A percentile compares a stretch with the other conserved stretches of the same genome.
These are phyloP conservation scores for Rhodomyrtus psidioides DNA, from an alignment of 441 rosid species.

Conservation along the genomic window DNA sequence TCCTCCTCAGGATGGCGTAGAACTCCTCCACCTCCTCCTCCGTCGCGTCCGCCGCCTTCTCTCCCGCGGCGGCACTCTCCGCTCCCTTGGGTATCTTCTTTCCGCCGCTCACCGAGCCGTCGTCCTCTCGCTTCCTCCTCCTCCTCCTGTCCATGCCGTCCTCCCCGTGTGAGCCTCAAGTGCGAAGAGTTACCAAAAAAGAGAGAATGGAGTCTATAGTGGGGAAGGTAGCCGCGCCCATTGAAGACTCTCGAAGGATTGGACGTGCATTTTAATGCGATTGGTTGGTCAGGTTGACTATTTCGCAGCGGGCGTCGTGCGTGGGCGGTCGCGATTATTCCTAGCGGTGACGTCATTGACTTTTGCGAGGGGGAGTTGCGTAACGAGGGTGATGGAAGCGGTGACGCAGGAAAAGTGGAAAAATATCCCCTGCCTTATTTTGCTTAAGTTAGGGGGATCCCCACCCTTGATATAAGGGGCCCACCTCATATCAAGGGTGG, in stretches of 20 bases:
- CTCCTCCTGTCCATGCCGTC: background rate
- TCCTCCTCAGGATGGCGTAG: background rate
- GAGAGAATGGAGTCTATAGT: background rate
- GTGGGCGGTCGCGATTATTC: background rate
- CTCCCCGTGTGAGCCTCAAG: background rate
- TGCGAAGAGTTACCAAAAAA: background rate
- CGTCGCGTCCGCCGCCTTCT: background rate
- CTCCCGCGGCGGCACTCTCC: background rate
- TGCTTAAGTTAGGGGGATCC: too few species aligned
- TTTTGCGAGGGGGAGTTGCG: background rate
- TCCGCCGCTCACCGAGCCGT: background rate
- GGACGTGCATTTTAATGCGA: background rate
- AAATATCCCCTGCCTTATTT: too few species aligned
- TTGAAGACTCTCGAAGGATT: background rate
- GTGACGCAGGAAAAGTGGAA: background rate
- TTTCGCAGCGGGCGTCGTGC: background rate
- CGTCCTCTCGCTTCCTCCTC: background rate
- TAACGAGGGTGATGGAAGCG: background rate
- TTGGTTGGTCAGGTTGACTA: background rate
- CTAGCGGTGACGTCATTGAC: background rate
- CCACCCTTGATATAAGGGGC: too few species aligned
- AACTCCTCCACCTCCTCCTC: background rate
- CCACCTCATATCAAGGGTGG: too few species aligned
- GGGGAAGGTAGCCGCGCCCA: background rate
- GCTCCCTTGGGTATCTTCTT: background rate